Evolutionary conservation across 768 basidiomycete genomes (phyloP).

Genomic region (Obba rivulosa): DNA sequence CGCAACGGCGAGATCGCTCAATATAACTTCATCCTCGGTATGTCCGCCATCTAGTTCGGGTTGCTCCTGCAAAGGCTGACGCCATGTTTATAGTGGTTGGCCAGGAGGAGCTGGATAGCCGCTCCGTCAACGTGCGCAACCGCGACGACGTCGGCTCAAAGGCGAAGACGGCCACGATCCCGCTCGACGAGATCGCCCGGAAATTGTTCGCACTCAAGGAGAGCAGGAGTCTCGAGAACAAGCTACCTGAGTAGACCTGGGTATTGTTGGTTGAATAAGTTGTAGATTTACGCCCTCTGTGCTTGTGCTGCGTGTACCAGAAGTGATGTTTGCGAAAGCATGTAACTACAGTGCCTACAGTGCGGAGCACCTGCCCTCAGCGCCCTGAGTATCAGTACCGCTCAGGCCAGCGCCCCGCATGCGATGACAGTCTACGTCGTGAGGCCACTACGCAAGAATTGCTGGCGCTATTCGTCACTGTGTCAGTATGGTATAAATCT

Average conservation of each 20-base stretch:
- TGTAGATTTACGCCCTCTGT: not conserved
- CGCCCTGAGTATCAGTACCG: too few species aligned
- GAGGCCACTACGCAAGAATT: not conserved
- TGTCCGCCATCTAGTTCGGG: not conserved
- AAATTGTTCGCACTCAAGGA: slow-evolving; percentile 73
- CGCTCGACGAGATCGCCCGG: slow-evolving; percentile 63
- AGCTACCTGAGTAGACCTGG: slow-evolving; percentile 26
- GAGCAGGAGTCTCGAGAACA: slow-evolving; percentile 47
- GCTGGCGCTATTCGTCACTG: slow-evolving; percentile 2
- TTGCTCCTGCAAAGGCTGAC: slow-evolving; percentile 1
- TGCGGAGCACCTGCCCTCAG: too few species aligned
- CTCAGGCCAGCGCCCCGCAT: too few species aligned
- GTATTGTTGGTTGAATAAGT: not conserved
- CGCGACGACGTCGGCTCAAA: slow-evolving; percentile 91
- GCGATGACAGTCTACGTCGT: too few species aligned
- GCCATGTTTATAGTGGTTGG: slow-evolving; percentile 69
- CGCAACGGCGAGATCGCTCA: slow-evolving; percentile 95
- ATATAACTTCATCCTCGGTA: slow-evolving; percentile 97
- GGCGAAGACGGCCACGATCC: slow-evolving; percentile 67
- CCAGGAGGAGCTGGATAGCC: slow-evolving; percentile 80
- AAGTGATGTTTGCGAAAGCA: too few species aligned
- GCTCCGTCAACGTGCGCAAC: slow-evolving; percentile 93
- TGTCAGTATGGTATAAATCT: too few species aligned
- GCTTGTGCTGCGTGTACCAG: not conserved
- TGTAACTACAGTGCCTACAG: too few species aligned